A percentile compares a stretch with the other conserved stretches of the same genome.
These are phyloP conservation scores for Microbotryomycetes sp. DNA, from an alignment of 1,284 basidiomycete genomes.

Conservation along the genomic window DNA sequence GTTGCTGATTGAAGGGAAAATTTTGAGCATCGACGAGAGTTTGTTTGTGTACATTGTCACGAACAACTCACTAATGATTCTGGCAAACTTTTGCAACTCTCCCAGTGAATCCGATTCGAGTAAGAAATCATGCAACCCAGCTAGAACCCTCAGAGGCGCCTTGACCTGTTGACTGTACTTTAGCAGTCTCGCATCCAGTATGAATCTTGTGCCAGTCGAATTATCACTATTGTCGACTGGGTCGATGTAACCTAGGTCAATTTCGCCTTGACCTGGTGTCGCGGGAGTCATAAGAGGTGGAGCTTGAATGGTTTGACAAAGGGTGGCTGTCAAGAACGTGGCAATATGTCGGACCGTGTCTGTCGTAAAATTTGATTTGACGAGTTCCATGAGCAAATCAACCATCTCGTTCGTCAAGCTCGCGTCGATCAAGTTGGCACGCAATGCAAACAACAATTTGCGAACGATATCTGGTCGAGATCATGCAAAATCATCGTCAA, in stretches of 20 bases:
- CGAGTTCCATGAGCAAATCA: slow-evolving; percentile 2
- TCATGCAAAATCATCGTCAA: too few relatives aligned
- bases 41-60: not conserved
- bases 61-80: slow-evolving; percentile 8
- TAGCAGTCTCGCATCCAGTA: slow-evolving; percentile 1
- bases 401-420: slow-evolving; percentile 10
- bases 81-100: slow-evolving; percentile 16
- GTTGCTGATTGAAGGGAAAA: not conserved
- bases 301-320: not conserved
- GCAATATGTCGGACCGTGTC: slow-evolving; percentile 17
- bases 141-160: slow-evolving; percentile 4
- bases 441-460: slow-evolving; percentile 70
- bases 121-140: slow-evolving; percentile 15
- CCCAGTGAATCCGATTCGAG: not conserved
- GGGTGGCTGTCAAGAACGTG: slow-evolving; percentile 14
- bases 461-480: slow-evolving; percentile 68
- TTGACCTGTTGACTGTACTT: not conserved
- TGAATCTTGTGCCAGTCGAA: not conserved
- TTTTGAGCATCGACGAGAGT: not conserved
- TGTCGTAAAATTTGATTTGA: slow-evolving; percentile 6
- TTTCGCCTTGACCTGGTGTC: not conserved
- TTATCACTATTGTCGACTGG: too few relatives aligned
- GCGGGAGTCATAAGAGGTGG: not conserved
- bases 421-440: slow-evolving; percentile 54
- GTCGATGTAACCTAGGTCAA: not conserved